Conservation (phyloP, 176 grass and related monocot genomes). For the Puya raimondii region DNA sequence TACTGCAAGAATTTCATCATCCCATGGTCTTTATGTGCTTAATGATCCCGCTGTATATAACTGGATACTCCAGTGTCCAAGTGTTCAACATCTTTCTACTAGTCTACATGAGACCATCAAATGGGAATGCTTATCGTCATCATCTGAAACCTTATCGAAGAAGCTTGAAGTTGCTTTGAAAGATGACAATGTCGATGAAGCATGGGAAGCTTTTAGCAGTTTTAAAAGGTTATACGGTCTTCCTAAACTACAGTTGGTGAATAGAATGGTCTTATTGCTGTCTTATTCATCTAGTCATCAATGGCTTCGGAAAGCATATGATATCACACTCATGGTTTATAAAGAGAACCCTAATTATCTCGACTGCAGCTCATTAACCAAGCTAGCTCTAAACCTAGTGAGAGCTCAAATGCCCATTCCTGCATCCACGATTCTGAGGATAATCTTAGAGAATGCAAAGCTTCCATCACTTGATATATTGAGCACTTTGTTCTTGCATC, state of each 20-base stretch:
- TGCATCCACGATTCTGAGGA: constrained; percentile 44
- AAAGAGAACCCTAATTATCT: constrained; percentile 39
- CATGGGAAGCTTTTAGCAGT: constrained; percentile 47
- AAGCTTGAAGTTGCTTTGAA: constrained; percentile 44
- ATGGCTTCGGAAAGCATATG: constrained; percentile 76
- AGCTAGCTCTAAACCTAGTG: constrained; percentile 43
- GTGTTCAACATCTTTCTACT: constrained; percentile 20
- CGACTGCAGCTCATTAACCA: constrained; percentile 31
- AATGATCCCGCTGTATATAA: constrained; percentile 1
- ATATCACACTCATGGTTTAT: constrained; percentile 42
- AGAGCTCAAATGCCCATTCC: constrained; percentile 58
- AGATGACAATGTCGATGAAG: constrained; percentile 46
- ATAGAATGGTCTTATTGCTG: constrained; percentile 37
- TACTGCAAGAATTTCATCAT: not conserved
- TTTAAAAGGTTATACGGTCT: constrained; percentile 60
- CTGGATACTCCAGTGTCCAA: constrained; percentile 11
- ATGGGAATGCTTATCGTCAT: constrained; percentile 47
- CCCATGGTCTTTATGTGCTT: constrained; percentile 3
- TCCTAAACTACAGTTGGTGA: constrained; percentile 43
- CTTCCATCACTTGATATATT: constrained; percentile 61
- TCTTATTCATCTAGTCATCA: constrained; percentile 40
- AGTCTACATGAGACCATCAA: constrained; percentile 16
- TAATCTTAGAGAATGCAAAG: constrained; percentile 43
- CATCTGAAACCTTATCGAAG: constrained; percentile 43
- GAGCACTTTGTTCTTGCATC: constrained; percentile 54